Base-by-base conservation (phyloP, 768 basidiomycete species). In the Obba rivulosa region DNA sequence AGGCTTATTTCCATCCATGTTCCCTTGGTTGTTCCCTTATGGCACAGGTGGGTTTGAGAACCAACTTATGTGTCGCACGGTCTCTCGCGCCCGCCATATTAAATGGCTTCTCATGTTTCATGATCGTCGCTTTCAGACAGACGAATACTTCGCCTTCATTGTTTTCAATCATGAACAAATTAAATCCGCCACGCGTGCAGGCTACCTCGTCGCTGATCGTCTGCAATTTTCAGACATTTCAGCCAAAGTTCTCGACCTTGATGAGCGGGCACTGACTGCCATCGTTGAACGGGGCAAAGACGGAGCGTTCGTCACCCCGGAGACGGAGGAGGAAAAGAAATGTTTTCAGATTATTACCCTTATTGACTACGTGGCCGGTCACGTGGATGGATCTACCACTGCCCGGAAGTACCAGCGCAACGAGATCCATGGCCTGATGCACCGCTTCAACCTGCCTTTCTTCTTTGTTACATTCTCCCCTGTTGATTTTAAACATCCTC, bases 1-100 rank as follows among this genome's bases (percentile, higher is more conserved):
- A 3, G 46, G 56, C 3, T 45, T 69, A 1, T 72, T 67, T 53
- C 68, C 72, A 1, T 53, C 60, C 14, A 68, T 67, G 66, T 70
- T 68, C 56, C 69, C 69, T 0, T 73, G 71, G 68, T 47, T 72
- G 2, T 74, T 68, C 53, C 71, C 70, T 0, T 73, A 72, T 57
- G 69, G 72, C 0, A 18, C 54, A 8, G 72, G 70, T 7, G 69
- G 68, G 0, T 57, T 72, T 10, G 66, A 65, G 7, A 48, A 59
- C 54, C 18, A 36, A 8, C 24, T 21, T n/a, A 22, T 16, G 3
- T 8, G 7, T 8, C 13, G 11, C 1, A 9, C 5, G 14, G n/a
- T 50, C 3, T 21, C n/a, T 20, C 40, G 37, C 18, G 18, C 8
- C 2, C 22, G 25, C 3, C 68, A 69, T 36, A 67, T 66, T 18